These are phyloP conservation scores for Neurospora hispaniola DNA, from an alignment of 495 filamentous ascomycete species.

Conservation along the genomic window DNA sequence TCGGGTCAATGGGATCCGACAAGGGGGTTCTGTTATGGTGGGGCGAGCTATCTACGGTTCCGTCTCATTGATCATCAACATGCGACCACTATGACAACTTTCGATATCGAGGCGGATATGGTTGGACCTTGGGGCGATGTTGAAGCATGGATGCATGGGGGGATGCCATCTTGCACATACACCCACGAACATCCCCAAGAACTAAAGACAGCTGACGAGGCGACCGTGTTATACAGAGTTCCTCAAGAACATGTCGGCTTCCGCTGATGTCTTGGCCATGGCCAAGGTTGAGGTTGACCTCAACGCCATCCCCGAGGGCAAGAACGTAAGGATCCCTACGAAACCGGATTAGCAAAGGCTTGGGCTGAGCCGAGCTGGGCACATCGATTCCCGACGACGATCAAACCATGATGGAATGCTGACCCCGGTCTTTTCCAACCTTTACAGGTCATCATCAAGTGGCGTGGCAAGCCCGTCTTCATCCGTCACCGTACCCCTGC, in stretches of 20 bases:
- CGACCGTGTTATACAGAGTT: constrained; percentile 55
- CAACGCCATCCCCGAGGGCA: constrained; percentile 87
- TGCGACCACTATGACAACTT: not conserved
- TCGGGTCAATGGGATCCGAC: not conserved
- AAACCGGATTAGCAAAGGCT: not conserved
- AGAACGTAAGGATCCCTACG: constrained; percentile 64
- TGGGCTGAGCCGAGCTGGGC: not conserved
- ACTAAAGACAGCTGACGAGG: constrained; percentile 8
- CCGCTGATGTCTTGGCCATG: constrained; percentile 95
- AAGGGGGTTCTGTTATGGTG: not conserved
- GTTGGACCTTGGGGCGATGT: not conserved
- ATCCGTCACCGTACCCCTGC: constrained; percentile 91
- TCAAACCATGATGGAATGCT: not conserved
- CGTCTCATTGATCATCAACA: not conserved
- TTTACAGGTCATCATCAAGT: constrained; percentile 95
- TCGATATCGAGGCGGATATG: not conserved
- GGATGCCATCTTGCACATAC: not conserved
- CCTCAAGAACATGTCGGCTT: constrained; percentile 99
- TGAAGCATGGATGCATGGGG: not conserved
- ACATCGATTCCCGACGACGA: not conserved
- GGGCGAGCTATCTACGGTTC: not conserved
- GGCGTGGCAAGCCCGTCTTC: constrained; percentile 99
- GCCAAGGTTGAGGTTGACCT: constrained; percentile 99
- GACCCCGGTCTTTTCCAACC: not conserved
- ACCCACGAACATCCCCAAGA: not conserved